Evolutionary conservation across 345 rosid genomes (phyloP).

Genomic region (Bruguiera sexangula): DNA sequence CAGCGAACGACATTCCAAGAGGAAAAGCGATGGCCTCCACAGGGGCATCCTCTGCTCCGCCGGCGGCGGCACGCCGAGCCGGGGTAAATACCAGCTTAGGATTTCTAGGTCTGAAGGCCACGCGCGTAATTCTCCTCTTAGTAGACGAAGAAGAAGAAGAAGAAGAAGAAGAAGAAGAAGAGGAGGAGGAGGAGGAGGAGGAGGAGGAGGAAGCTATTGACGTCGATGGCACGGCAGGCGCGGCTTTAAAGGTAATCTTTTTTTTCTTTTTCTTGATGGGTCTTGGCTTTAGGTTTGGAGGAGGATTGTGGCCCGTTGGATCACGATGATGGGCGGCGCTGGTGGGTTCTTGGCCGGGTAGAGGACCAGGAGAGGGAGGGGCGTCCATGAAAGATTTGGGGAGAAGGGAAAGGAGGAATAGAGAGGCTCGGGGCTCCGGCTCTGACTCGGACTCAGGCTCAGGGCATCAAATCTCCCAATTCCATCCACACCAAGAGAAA

Average conservation of each 20-base stretch:
- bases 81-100: conserved; percentile 28
- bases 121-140: conserved; percentile 24
- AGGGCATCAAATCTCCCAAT: too few relatives aligned
- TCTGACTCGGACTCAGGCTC: too few relatives aligned
- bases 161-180: conserved; percentile 34
- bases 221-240: conserved; percentile 10
- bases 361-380: conserved; percentile 15
- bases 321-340: conserved; percentile 14
- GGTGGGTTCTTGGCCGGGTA: conserved; percentile 16
- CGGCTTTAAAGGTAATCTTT: conserved; percentile 24
- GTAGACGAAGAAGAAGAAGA: conserved; percentile 20
- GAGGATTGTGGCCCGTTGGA: conserved; percentile 2
- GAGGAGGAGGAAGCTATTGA: background rate
- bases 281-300: conserved; percentile 8
- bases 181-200: background rate
- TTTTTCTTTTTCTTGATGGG: conserved; percentile 25
- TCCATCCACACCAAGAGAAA: too few relatives aligned
- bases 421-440: too few relatives aligned
- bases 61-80: conserved; percentile 26
- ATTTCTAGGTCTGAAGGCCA: conserved; percentile 36
- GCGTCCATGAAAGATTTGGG: conserved; percentile 26
- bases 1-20: conserved; percentile 94
- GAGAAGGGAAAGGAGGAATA: background rate
- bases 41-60: conserved; percentile 25
- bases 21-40: conserved; percentile 73